phyloP scores from a whole-genome alignment of 2,329 filamentous ascomycete genomes.

The Monosporascus sp. region DNA sequence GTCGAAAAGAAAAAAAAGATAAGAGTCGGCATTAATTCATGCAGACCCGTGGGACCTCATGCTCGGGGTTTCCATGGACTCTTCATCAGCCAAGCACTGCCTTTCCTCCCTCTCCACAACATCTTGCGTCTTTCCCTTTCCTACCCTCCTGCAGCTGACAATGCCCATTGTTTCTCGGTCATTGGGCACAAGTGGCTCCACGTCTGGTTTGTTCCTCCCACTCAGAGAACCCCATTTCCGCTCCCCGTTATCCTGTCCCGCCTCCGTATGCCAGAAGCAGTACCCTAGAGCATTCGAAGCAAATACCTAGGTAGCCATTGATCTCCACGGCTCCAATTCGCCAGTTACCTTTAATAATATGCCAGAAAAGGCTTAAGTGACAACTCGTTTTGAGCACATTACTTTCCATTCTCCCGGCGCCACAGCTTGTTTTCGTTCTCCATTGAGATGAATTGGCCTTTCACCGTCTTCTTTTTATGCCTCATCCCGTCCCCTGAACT shows the following conservation, averaged over 20 bases:
- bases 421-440: conserved; percentile 11
- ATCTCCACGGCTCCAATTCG: conserved; percentile 11
- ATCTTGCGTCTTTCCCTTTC: conserved; percentile 19
- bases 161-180: conserved; percentile 13
- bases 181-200: conserved; percentile 28
- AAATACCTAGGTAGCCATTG: conserved; percentile 8
- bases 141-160: conserved; percentile 18
- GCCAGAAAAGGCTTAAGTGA: conserved; percentile 13
- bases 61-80: conserved; percentile 13
- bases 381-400: conserved; percentile 16
- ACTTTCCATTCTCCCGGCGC: conserved; percentile 20
- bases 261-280: conserved; percentile 10
- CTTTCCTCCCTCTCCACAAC: too few species aligned
- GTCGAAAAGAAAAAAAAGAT: background rate
- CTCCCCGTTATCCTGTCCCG: conserved; percentile 2
- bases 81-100: too few species aligned
- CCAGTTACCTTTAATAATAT: background rate
- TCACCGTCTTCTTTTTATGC: conserved; percentile 10
- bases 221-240: background rate
- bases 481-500: conserved; percentile 20
- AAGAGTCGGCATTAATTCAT: conserved; percentile 17
- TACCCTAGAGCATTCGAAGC: conserved; percentile 4
- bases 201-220: conserved; percentile 11
- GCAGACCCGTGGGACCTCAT: conserved; percentile 14
- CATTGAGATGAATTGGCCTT: background rate